Evolutionary conservation across 345 rosid species (phyloP), one percentile per base, ranked within the genome.

Genomic region (Acer yangbiense): DNA sequence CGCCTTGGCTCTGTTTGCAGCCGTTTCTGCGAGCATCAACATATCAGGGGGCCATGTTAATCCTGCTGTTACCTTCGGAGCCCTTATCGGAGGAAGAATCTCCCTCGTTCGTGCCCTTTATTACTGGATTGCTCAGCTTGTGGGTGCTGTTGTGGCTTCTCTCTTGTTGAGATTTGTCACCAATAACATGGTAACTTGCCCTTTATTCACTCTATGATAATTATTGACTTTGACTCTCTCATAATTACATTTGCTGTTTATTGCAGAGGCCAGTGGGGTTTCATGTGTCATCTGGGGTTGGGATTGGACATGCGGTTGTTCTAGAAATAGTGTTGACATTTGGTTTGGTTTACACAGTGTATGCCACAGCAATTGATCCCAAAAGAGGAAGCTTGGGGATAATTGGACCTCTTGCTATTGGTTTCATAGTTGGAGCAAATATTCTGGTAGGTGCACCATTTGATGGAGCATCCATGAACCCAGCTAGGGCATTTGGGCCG

Each of bases 41-140:
- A 64, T 89, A 73, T 93, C 95, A 0, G 93, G 93, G 12, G 98
- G 94, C 44, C 96, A 93, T 68, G 85, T 91, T 32, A 93, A 93
- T 78, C 94, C 98, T 1, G 98, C 98, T 0, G 92, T 90, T 63
- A 92, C 98, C 73, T 88, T 90, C 9, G 92, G 83, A 18, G 85
- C 93, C 44, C 86, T 92, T 11, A 71, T 92, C 9, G 94, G 97
- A 16, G 95, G 97, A 43, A 86, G 93, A 81, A 71, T 93, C 71
- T 82, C 94, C 0, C 77, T 90, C 11, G 44, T 93, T 46, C 88
- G 91, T 7, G 92, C 92, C 67, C 23, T 86, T 55, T 88, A 65
- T 78, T 93, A 90, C 81, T 92, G 95, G 95, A 50, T 89, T 67
- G 97, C 94, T 86, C 97, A 92, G 87, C 87, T 94, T 62, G 75